Conservation (phyloP, 345 rosid species). For the Moricandia arvensis region DNA sequence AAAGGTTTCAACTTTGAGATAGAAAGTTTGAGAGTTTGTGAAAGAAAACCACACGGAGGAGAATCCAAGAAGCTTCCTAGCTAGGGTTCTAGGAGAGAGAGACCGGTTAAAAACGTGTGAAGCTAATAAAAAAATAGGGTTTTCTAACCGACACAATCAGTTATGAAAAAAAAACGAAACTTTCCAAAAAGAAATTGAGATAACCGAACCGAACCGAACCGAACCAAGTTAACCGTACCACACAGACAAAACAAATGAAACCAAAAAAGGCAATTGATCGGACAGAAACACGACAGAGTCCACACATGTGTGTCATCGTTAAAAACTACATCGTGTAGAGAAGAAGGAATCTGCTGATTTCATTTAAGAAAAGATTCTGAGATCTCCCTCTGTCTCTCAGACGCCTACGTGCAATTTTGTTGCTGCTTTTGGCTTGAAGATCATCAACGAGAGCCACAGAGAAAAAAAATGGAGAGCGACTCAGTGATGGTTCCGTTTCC, state of each 20-base stretch:
- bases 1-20: not conserved
- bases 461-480: conserved; percentile 67
- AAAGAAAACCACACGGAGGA: no score
- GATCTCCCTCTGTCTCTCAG: not conserved
- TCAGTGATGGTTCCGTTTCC: conserved; percentile 91
- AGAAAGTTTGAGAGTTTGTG: not conserved
- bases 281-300: not conserved
- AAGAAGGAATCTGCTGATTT: not conserved
- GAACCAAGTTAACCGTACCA: not conserved
- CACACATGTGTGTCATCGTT: conserved; percentile 1
- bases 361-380: not conserved
- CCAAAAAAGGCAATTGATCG: not conserved
- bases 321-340: not conserved
- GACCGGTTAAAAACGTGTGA: not conserved
- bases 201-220: not conserved
- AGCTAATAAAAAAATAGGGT: not conserved
- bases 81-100: not conserved
- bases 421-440: not conserved
- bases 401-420: not conserved
- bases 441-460: not conserved
- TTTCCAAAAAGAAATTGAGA: not conserved
- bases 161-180: not conserved
- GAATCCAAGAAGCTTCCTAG: not conserved
- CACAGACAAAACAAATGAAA: not conserved
- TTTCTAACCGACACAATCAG: not conserved